Conservation (phyloP, 495 filamentous ascomycete genomes). For the Penicillium diatomitis region DNA sequence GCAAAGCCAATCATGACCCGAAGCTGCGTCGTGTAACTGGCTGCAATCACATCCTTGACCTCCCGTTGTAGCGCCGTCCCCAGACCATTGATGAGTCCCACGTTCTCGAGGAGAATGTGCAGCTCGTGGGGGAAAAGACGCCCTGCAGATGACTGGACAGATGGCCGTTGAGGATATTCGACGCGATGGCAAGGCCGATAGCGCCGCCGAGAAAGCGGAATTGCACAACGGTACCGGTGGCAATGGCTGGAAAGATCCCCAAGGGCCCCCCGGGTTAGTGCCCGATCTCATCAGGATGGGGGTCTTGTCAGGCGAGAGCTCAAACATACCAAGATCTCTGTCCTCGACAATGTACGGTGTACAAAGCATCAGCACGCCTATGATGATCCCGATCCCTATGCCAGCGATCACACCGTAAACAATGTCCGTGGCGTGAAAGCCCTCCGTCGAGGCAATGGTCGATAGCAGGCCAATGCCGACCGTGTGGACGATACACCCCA, state of each 20-base stretch:
- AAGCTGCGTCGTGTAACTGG: constrained; percentile 17
- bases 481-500: constrained; percentile 38
- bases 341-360: constrained; percentile 39
- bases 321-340: constrained; percentile 34
- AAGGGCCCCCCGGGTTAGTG: neutral
- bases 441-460: constrained; percentile 23
- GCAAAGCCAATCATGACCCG: constrained; percentile 26
- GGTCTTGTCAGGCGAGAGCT: neutral
- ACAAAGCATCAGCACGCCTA: constrained; percentile 41
- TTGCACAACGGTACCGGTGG: constrained; percentile 47
- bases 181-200: constrained; percentile 39
- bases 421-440: constrained; percentile 29
- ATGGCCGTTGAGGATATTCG: constrained; percentile 26
- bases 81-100: constrained; percentile 5
- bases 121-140: constrained; percentile 13
- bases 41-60: constrained; percentile 12
- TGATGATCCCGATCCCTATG: constrained; percentile 31
- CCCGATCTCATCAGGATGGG: neutral
- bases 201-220: constrained; percentile 48
- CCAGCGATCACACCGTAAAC: constrained; percentile 48
- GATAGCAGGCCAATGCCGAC: constrained; percentile 43
- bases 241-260: constrained; percentile 28
- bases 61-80: constrained; percentile 5
- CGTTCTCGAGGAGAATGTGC: constrained; percentile 18
- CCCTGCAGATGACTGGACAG: constrained; percentile 13